Conservation (phyloP, 495 filamentous ascomycete species). For the Usnea hakonensis region DNA sequence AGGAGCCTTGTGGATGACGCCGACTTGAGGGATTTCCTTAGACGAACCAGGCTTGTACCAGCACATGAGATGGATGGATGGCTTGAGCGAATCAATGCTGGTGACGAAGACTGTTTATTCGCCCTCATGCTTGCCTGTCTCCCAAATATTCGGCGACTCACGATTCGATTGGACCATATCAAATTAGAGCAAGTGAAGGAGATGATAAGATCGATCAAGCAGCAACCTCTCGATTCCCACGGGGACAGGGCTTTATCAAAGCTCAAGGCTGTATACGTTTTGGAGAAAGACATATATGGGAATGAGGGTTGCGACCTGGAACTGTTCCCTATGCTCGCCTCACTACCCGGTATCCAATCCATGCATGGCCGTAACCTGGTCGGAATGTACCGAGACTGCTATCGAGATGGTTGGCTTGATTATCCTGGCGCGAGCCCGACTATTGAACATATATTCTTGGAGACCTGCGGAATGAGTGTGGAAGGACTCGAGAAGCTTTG, state of each 20-base stretch:
- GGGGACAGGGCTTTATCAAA: slow-evolving; percentile 13
- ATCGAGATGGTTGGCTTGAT: slow-evolving; percentile 22
- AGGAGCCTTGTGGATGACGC: slow-evolving; percentile 7
- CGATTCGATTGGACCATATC: slow-evolving; percentile 12
- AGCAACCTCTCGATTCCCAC: not conserved
- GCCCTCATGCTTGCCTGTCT: slow-evolving; percentile 19
- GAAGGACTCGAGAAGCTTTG: slow-evolving; percentile 23
- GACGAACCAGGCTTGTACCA: slow-evolving; percentile 9
- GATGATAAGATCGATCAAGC: slow-evolving; percentile 19
- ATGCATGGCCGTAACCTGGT: slow-evolving; percentile 20
- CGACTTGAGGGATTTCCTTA: slow-evolving; percentile 10
- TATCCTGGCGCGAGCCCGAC: slow-evolving; percentile 20
- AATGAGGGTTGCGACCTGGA: slow-evolving; percentile 17
- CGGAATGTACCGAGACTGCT: slow-evolving; percentile 22
- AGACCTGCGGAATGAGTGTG: slow-evolving; percentile 22
- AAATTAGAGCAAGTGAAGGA: slow-evolving; percentile 22
- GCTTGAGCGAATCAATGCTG: slow-evolving; percentile 10
- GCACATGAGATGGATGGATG: slow-evolving; percentile 7
- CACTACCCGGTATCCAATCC: slow-evolving; percentile 16
- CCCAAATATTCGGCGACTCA: slow-evolving; percentile 14
- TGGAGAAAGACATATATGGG: slow-evolving; percentile 9
- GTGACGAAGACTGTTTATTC: slow-evolving; percentile 21
- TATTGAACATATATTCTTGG: slow-evolving; percentile 19
- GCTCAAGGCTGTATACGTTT: slow-evolving; percentile 13
- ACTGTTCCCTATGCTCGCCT: slow-evolving; percentile 20